Base-by-base conservation (phyloP, 352 stramenopile species). In the Paralagenidium karlingii region DNA sequence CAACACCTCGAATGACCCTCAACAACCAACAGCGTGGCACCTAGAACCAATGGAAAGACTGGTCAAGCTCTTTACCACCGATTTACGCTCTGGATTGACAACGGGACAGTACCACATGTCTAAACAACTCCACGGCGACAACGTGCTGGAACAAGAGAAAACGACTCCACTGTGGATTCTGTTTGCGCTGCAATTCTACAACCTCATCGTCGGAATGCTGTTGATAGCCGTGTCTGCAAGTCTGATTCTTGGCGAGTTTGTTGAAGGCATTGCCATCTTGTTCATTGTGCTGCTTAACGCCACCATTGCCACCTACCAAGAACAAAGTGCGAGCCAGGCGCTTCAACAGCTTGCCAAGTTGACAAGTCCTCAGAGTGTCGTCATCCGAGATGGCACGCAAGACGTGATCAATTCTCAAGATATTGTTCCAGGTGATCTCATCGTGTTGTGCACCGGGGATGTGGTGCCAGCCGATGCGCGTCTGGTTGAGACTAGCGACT, bases 401-500 rank as follows among this genome's bases (percentile, higher is more conserved):
- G 47, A 71, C 22, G 60, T 82, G 16, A 45, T 86, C 1, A 69
- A 89, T 34, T 84, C 65, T 43, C 73, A 77, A 27, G 38, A 57
- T 3, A 53, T 91, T 4, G 74, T 91, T 2, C 71, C 69, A 0
- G 91, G 86, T 10, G 76, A 89, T 43, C 49, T 94, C 22, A 75
- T 97, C n/a, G 60, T 88, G 27, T 74, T 97, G 6, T 67, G 74
- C 25, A 94, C 84, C 8, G 93, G 93, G 15, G 93, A 97, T 45
- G 85, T 96, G 37, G 82, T 98, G 15, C 85, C 88, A 0, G 70
- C 83, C 0, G 93, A 98, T 50, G 77, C 94, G 10, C 60, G 88
- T 6, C 59, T 97, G 9, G 58, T 94, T 13, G 65, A 88, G 15
- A 95, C 85, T 31, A 75, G 78, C 4, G 60, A 85, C 24, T 49